Evolutionary conservation across 2,329 filamentous ascomycete species (phyloP).

Genomic region (Cladophialophora psammophila): DNA sequence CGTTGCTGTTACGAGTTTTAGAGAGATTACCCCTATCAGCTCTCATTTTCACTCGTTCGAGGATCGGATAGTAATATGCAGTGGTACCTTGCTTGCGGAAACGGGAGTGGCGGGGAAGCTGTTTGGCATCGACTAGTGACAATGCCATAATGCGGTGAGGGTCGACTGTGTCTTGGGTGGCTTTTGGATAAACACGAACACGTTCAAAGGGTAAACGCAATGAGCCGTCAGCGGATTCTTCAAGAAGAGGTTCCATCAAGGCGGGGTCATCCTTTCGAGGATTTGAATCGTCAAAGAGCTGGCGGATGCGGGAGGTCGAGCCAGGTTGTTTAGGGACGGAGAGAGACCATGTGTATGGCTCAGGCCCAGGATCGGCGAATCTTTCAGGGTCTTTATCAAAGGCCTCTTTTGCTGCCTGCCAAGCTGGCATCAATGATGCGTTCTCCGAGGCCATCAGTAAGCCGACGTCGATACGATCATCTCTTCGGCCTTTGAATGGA

Average conservation of each 20-base stretch:
- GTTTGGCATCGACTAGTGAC: constrained; percentile 62
- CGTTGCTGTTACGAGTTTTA: constrained; percentile 50
- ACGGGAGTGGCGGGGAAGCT: constrained; percentile 35
- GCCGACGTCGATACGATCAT: constrained; percentile 66
- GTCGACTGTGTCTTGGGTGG: constrained; percentile 60
- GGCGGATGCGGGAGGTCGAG: constrained; percentile 60
- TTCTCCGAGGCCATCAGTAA: constrained; percentile 61
- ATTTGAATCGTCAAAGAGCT: constrained; percentile 62
- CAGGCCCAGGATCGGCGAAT: constrained; percentile 60
- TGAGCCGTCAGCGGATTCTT: constrained; percentile 52
- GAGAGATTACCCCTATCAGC: constrained; percentile 52
- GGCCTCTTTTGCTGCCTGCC: constrained; percentile 56
- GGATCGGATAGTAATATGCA: constrained; percentile 69
- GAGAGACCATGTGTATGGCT: constrained; percentile 66
- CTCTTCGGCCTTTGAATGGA: constrained; percentile 55
- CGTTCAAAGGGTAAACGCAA: constrained; percentile 53
- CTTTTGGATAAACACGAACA: constrained; percentile 67
- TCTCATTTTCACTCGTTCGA: constrained; percentile 54
- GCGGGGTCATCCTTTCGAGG: constrained; percentile 61
- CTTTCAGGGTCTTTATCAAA: constrained; percentile 58
- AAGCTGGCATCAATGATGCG: constrained; percentile 56
- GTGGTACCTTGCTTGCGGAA: constrained; percentile 51
- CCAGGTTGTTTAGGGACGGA: constrained; percentile 61
- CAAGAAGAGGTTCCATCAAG: constrained; percentile 53
- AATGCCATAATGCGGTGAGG: constrained; percentile 65